Percentiles rank a stretch among this genome's conserved stretches.
Evolutionary conservation across 441 rosid species (phyloP).

Genomic region (Arabidopsis lyrata): DNA sequence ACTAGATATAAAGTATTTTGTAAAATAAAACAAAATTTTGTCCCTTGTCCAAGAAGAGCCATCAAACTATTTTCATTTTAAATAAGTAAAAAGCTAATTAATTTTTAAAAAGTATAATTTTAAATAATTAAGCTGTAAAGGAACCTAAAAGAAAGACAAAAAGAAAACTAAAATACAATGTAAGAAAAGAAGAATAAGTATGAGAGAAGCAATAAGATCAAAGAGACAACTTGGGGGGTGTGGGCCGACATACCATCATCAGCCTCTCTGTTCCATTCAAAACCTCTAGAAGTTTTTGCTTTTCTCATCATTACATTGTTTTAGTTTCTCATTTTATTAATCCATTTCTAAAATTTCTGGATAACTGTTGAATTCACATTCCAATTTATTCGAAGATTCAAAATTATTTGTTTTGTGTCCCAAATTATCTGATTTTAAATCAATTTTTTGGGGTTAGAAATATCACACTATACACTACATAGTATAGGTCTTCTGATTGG

Average conservation of each 20-base stretch:
- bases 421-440: conserved; percentile 1
- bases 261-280: conserved; percentile 39
- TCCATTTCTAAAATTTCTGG: conserved; percentile 12
- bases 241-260: conserved; percentile 50
- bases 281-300: conserved; percentile 41
- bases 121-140: conserved; percentile 31
- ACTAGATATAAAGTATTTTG: conserved; percentile 6
- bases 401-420: not conserved
- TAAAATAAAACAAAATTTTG: conserved; percentile 8
- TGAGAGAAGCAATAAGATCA: conserved; percentile 45
- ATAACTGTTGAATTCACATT: not conserved
- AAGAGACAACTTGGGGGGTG: conserved; percentile 45
- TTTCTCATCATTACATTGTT: conserved; percentile 37
- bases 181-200: conserved; percentile 39
- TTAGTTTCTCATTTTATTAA: conserved; percentile 27
- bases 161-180: conserved; percentile 30
- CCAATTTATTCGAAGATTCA: not conserved
- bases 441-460: not conserved
- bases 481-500: not conserved
- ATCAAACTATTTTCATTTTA: not conserved
- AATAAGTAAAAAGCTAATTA: conserved; percentile 20
- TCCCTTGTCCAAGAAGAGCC: conserved; percentile 23
- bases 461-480: not conserved
- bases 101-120: not conserved
- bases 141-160: conserved; percentile 39